Conservation (phyloP, 306 rosid species). For the Prunus persica region Prunus_persica_NCBIv2 NC_034016.1:12531001-12531500, state of each 20-base stretch:
- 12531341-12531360: background rate
- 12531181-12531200: constrained; percentile 88
- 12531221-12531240: background rate
- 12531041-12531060: constrained; percentile 89
- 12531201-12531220: constrained; percentile 60
- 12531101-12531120: background rate
- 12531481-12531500: background rate
- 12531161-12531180: constrained; percentile 86
- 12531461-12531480: constrained; percentile 90
- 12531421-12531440: constrained; percentile 98
- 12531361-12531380: constrained; percentile 26
- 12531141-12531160: constrained; percentile 38
- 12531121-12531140: constrained; percentile 2
- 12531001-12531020: constrained; percentile 81
- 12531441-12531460: constrained; percentile 97
- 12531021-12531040: constrained; percentile 94
- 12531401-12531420: constrained; percentile 90
- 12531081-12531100: constrained; percentile 16
- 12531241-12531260: constrained; percentile 7
- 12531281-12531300: constrained; percentile 4
- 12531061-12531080: constrained; percentile 12
- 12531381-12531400: constrained; percentile 35
- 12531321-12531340: background rate
- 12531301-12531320: constrained; percentile 11
- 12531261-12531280: constrained; percentile 6